phyloP scores from a whole-genome alignment of 2,329 filamentous ascomycete species.

The Aspergillus bombycis region DNA sequence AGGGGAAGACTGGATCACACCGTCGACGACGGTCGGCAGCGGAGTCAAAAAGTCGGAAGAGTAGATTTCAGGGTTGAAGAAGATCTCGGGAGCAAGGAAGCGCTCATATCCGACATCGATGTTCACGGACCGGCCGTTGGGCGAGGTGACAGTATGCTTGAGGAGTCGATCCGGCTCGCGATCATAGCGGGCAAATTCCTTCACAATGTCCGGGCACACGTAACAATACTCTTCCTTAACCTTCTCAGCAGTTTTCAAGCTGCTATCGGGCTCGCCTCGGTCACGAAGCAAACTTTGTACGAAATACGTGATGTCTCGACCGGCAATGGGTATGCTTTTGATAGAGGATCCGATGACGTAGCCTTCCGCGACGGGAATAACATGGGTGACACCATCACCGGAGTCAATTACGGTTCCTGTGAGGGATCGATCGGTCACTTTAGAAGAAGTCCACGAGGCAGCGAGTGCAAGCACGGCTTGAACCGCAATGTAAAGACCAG shows the following conservation, averaged over 20 bases:
- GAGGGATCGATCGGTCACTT: constrained; percentile 92
- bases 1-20: constrained; percentile 94
- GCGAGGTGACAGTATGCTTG: constrained; percentile 83
- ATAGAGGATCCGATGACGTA: constrained; percentile 99
- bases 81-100: constrained; percentile 97
- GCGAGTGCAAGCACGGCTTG: constrained; percentile 95
- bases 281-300: constrained; percentile 95
- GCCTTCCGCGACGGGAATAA: constrained; percentile 96
- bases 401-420: constrained; percentile 99
- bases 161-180: constrained; percentile 87
- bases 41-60: constrained; percentile 98
- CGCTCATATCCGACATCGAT: constrained; percentile 98
- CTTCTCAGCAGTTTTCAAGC: constrained; percentile 93
- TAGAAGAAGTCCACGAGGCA: constrained; percentile 97
- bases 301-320: constrained; percentile 98
- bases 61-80: constrained; percentile 99
- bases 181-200: constrained; percentile 95
- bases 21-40: constrained; percentile 89
- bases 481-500: constrained; percentile 97
- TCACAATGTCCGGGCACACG: constrained; percentile 97
- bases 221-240: constrained; percentile 99
- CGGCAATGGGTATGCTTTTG: constrained; percentile 97
- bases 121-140: constrained; percentile 79
- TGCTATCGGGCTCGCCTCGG: constrained; percentile 94
- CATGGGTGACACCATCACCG: constrained; percentile 97